phyloP scores from a whole-genome alignment of 2,329 filamentous ascomycete species.

The Aureobasidium sp. region DNA sequence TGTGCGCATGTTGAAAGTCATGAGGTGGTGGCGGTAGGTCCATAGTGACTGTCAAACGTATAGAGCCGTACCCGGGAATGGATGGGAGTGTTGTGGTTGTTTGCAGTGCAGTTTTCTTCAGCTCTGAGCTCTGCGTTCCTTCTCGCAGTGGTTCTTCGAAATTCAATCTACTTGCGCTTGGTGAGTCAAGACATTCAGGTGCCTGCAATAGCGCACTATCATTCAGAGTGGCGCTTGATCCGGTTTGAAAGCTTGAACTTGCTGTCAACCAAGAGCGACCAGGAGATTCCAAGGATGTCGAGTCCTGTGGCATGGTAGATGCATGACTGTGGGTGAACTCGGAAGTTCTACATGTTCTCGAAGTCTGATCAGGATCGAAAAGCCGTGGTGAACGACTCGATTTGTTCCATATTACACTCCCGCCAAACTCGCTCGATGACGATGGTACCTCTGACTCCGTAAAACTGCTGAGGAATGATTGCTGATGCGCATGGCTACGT shows the following conservation, averaged over 20 bases:
- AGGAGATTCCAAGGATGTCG: not conserved
- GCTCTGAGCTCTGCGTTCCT: not conserved
- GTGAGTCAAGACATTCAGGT: not conserved
- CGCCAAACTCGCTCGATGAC: not conserved
- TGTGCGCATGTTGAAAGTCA: not conserved
- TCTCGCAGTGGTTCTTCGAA: not conserved
- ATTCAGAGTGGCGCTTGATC: not conserved
- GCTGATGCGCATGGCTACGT: not conserved
- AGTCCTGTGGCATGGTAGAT: not conserved
- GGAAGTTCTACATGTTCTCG: not conserved
- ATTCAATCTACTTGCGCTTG: not conserved
- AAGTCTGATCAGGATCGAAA: not conserved
- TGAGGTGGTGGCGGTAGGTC: not conserved
- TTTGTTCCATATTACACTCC: slow-evolving; percentile 10
- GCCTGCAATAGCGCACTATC: not conserved
- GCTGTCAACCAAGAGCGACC: slow-evolving; percentile 1
- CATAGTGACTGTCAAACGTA: slow-evolving; percentile 7
- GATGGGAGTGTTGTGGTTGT: not conserved
- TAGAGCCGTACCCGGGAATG: not conserved
- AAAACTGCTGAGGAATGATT: not conserved
- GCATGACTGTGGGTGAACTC: not conserved
- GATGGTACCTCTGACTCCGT: not conserved
- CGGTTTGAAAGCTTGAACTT: slow-evolving; percentile 10
- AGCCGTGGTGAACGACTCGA: not conserved
- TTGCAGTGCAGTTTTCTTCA: not conserved